Base-by-base conservation (phyloP, 2,329 filamentous ascomycete species). In the Paraconiothyrium sp. region DNA sequence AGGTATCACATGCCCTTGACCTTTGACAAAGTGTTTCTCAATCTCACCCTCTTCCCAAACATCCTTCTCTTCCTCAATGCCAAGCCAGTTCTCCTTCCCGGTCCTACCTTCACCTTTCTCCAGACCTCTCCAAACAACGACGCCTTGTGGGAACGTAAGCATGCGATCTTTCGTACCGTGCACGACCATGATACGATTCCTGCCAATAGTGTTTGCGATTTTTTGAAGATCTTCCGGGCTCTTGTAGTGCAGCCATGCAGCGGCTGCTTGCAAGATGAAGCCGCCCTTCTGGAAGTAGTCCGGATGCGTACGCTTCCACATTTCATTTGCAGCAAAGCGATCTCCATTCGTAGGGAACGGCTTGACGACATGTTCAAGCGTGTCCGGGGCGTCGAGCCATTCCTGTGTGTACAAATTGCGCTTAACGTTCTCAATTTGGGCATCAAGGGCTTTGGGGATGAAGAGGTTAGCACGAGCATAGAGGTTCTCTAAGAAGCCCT, bases 191-290 rank as follows among this genome's bases (percentile, higher is more conserved):
- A 97, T 94, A 35, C 92, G 82, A 66, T 90, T 86, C 57, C 91
- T 84, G 0, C 92, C 92, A 0, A 97, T 85, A 32, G 77, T 79
- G 67, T 93, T 88, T 0, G 85, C 90, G 64, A 97, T 82, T 63
- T 84, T 80, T 66, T 79, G 80, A 49, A 97, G 78, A 78, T 96
- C 90, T 61, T 80, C 84, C 0, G 85, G 76, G 13, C 84, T 88
- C 83, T 97, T 97, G 77, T 87, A 81, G 77, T 97, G 93, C 86
- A 92, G 92, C 0, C 88, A 91, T 0, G 90, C 92, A 0, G 93
- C 93, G 54, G 92, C 82, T 2, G 92, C 85, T 81, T 97, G 93
- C 68, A 92, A 82, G 35, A 95, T 74, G 76, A 95, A 93, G 1
- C 91, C 92, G 35, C 82, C 83, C 50, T 83, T 84, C 3, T 86